Evolutionary conservation across 345 rosid species (phyloP), one percentile per base, ranked within the genome.

Genomic region (Ceriops zippeliana): DNA sequence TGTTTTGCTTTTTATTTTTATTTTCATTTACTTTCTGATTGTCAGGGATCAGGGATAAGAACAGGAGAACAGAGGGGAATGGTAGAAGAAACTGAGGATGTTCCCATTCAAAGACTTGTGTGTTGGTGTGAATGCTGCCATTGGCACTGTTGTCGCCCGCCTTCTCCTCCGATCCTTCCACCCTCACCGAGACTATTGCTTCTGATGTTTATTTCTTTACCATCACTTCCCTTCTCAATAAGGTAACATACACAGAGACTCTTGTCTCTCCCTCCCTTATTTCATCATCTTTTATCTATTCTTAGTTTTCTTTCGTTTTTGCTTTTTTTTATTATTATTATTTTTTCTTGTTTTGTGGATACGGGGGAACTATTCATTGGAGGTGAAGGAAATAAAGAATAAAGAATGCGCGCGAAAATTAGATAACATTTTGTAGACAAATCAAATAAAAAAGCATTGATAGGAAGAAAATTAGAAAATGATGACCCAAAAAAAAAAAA

Each of bases 131-230:
- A 86, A 87, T 81, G 93, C 88, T 51, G 79, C 86, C 20, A 49
- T 87, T 32, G 90, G 78, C 65, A 81, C 84, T 69, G 73, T 95
- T 52, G 70, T 34, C 37, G 9, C 37, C 37, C 37, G 37, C 89
- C 17, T 83, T 90, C 67, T 91, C 98, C 24, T 32, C 74, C 0
- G 96, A 90, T 72, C 82, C 82, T 26, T 87, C 96, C 58, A 75
- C 78, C 7, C 90, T 90, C 11, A 92, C 91, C 0, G 96, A 79
- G 70, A 64, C 87, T 58, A 84, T 82, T 54, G 86, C 80, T 19
- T 59, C 75, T 17, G 62, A 70, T 63, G 63, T 95, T 76, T 78
- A 83, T 73, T 87, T 95, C 79, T 95, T 90, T 78, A 52, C 68
- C 3, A 76, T 95, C 38, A 35, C 69, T 69, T 84, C 87, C 31